Base-by-base conservation (phyloP, 306 rosid genomes). In the Ochetophila trinervis region DNA sequence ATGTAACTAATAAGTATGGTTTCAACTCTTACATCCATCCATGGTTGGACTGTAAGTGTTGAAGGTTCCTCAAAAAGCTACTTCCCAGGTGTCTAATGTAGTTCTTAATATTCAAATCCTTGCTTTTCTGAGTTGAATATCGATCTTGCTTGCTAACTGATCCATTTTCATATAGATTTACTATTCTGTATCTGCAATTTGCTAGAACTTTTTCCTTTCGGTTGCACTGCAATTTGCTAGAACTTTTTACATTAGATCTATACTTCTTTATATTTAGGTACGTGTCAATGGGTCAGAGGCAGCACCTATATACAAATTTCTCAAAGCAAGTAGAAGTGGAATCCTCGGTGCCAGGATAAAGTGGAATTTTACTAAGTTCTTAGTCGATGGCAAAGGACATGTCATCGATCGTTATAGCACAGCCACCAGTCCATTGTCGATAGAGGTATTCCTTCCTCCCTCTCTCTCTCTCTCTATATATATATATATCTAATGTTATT, bases 281-380 rank as follows among this genome's bases (percentile, higher is more conserved):
- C 87, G 91, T 36, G 89, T 83, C 32, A 94, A 90, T 58, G 99
- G 99, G 72, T 55, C 82, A 54, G 73, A 86, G 14, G 15, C 95
- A 8, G 84, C 76, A 47, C 90, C 95, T 11, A 76, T 93, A 0
- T 94, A 72, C 74, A 90, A 77, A 79, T 94, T 84, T 71, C 85
- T 90, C 5, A 94, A 94, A 78, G 57, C 91, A 20, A 80, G 77
- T 64, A 90, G 83, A 79, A 6, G 60, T 35, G 99, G 97, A 68
- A 57, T 72, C 42, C 1, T 83, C 65, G 96, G 99, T 20, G 40
- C 86, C 2, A 74, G 88, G 63, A 86, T 94, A 48, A 90, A 94
- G 80, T 94, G 99, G 99, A 94, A 94, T 84, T 94, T 94, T 81
- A 86, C 97, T 4, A 94, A 94, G 85, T 94, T 94, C 73, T 80